Base-by-base conservation (phyloP, 1,284 basidiomycete genomes). In the Pterulicium gracile region DNA sequence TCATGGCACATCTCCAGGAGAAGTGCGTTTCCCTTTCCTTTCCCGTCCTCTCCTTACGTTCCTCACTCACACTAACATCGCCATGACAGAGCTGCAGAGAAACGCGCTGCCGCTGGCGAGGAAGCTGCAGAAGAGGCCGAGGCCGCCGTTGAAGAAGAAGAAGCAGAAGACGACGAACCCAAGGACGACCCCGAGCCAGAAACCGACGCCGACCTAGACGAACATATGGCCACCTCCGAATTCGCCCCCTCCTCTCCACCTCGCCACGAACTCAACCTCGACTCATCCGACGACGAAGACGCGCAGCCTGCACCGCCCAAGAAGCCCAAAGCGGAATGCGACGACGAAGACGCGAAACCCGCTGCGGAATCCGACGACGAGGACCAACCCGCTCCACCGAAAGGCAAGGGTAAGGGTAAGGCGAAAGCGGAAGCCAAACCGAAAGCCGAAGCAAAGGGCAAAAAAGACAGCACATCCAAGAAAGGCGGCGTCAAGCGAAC, bases 1-100 rank as follows among this genome's bases (percentile, higher is more conserved):
- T 97, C n/a, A 68, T 97, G 24, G 77, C 85, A 50, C 83, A 91
- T 58, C 68, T 98, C 22, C 73, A 79, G 45, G 84, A 81, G 60
- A 93, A 87, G 79, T 84, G 64, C 54, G 79, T 58, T n/a, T n/a
- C n/a, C 21, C 23, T 15, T 39, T 18, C 34, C 3, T 40, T 14
- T 21, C 32, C 22, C 3, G 7, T 17, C 43, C 44, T 2, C 14
- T 23, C 24, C 21, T 17, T 36, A 44, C 36, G 13, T 39, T 45
- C 32, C 32, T 42, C 27, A 7, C 27, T 7, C 27, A 7, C n/a
- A 32, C n/a, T 32, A n/a, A 32, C 7, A n/a, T 32, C 7, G 7
- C 7, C 27, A 32, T 32, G 10, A 7, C 27, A 32, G 27, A 32
- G 27, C n/a, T 32, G 27, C 27, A 7, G 27, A 32, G n/a, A 32